Evolutionary conservation across 1,284 basidiomycete genomes (phyloP), one percentile per base, ranked within the genome.

Genomic region (Trametes sp.): DNA sequence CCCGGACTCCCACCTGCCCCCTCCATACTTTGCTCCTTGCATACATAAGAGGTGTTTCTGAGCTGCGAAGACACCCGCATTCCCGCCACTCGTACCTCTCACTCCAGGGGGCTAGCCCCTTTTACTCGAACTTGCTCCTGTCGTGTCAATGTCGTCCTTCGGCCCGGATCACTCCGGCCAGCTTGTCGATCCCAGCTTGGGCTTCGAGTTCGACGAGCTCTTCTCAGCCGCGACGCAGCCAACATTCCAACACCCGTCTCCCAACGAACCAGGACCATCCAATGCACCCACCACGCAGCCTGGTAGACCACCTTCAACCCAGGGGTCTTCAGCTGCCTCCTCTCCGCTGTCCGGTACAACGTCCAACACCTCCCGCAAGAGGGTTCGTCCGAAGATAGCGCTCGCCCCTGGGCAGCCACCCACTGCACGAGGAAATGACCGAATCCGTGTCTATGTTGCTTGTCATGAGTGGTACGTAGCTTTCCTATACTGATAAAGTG

Each of bases 341-440:
- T 33, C 57, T 24, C 50, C 57, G 14, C 19, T 59, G 4, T 38
- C 53, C n/a, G 29, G 29, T 19, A 13, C 54, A 16, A 35, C 42
- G 1, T 53, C 57, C 11, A 44, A 38, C 26, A 35, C 57, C 4
- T 24, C 46, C 4, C 63, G 66, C 41, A 67, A 63, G 52, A 50
- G 63, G 26, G 41, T 61, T 3, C 87, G 85, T 63, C 79, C 80
- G 19, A 83, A 73, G 54, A 86, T 90, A 53, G 82, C 83, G 41
- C 66, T 68, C 36, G 66, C 66, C 2, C 66, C 66, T 3, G 64
- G 57, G 3, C 66, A 68, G 21, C 66, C 66, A 26, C 66, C 64
- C 1, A 68, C 66, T 0, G 64, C 66, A 0, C 53, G 64, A 11
- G 66, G 66, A 1, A 68, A 68, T 24, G 61, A 64, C 29, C 50